Conservation (phyloP, 2,329 filamentous ascomycete genomes). For the Sclerotinia trifoliorum region DNA sequence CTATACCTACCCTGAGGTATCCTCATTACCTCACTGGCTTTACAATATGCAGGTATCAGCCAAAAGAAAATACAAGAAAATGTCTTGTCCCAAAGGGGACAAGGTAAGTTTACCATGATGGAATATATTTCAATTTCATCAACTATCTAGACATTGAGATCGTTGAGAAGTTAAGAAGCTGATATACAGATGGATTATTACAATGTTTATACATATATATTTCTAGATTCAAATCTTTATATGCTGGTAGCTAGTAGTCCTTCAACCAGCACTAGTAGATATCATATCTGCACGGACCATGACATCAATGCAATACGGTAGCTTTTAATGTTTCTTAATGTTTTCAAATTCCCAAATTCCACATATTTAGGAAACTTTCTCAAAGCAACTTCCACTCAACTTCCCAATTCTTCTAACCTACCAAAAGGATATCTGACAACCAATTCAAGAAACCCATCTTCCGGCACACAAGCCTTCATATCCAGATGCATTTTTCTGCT, state of each 20-base stretch:
- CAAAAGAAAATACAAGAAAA: background rate
- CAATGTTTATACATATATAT: background rate
- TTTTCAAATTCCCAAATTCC: background rate
- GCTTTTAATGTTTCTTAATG: background rate
- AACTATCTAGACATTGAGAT: background rate
- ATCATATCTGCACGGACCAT: constrained; percentile 2
- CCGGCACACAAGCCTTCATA: constrained; percentile 16
- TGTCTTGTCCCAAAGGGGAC: background rate
- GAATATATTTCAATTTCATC: background rate
- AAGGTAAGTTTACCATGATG: background rate
- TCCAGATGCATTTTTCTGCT: constrained; percentile 42
- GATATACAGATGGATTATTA: no score
- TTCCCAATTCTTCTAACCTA: background rate
- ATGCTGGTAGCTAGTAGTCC: no score
- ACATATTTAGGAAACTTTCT: constrained; percentile 17
- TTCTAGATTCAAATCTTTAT: no score
- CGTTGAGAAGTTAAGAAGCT: no score
- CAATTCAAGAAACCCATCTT: background rate
- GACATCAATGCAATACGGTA: background rate
- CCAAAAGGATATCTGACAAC: background rate
- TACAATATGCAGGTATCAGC: background rate
- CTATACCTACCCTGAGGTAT: background rate
- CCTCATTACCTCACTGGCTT: background rate
- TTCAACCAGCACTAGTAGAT: background rate
- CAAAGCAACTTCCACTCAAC: background rate